Percentiles rank a stretch among this genome's conserved stretches.
phyloP scores from a whole-genome alignment of 2,329 filamentous ascomycete genomes.

The Aspergillus awamori region DNA sequence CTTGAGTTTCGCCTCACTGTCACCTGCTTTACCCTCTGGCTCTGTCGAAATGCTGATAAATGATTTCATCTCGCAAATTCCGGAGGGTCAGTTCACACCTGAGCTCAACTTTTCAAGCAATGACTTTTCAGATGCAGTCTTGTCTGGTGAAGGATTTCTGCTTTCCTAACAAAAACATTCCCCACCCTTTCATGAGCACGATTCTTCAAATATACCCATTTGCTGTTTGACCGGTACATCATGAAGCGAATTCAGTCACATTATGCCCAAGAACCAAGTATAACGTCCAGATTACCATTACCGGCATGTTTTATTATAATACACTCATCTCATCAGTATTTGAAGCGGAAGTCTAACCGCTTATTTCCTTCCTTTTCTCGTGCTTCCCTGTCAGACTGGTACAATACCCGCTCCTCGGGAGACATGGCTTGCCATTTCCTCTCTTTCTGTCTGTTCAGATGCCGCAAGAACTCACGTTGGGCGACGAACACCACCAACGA shows the following conservation, averaged over 20 bases:
- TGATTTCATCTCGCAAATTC: conserved; percentile 16
- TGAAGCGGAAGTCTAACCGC: conserved; percentile 57
- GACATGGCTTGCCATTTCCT: conserved; percentile 52
- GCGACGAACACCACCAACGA: conserved; percentile 51
- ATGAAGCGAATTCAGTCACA: neutral
- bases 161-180: neutral
- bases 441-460: conserved; percentile 55
- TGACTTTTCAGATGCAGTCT: conserved; percentile 1
- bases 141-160: conserved; percentile 1
- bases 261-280: neutral
- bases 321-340: conserved; percentile 37
- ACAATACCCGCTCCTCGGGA: conserved; percentile 48
- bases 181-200: neutral
- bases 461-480: conserved; percentile 50
- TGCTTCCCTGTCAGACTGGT: conserved; percentile 50
- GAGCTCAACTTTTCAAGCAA: neutral
- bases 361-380: conserved; percentile 55
- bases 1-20: neutral
- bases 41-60: conserved; percentile 14
- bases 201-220: neutral
- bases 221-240: neutral
- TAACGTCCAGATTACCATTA: neutral
- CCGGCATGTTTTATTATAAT: neutral
- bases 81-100: neutral
- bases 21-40: conserved; percentile 6